A percentile compares a stretch with the other conserved stretches of the same genome.
Conservation (phyloP, 345 rosid genomes). For the Salix brachista region DNA sequence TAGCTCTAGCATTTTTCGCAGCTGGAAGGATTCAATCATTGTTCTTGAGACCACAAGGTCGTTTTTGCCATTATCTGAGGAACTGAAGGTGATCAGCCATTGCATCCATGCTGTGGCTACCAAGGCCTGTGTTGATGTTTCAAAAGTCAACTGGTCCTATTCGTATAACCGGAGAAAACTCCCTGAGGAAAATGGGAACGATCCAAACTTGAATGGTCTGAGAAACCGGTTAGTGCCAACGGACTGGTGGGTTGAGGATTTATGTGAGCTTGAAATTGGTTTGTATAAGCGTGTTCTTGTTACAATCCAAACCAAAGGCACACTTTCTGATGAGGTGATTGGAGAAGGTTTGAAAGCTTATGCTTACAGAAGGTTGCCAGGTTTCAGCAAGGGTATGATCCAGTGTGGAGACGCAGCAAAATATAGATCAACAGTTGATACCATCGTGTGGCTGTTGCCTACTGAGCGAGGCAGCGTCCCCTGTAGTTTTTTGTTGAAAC, state of each 20-base stretch:
- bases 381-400: conserved; percentile 60
- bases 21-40: conserved; percentile 93
- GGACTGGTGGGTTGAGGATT: conserved; percentile 97
- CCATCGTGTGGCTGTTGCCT: conserved; percentile 59
- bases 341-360: conserved; percentile 88
- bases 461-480: conserved; percentile 65
- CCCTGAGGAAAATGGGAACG: conserved; percentile 50
- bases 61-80: conserved; percentile 56
- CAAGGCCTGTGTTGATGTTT: conserved; percentile 57
- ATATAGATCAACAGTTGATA: conserved; percentile 51
- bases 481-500: conserved; percentile 69
- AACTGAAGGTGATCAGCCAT: conserved; percentile 49
- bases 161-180: conserved; percentile 67
- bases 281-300: conserved; percentile 51
- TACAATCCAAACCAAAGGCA: conserved; percentile 44
- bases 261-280: conserved; percentile 73
- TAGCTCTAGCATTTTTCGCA: conserved; percentile 59
- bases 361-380: conserved; percentile 62
- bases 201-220: conserved; percentile 27
- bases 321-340: conserved; percentile 50
- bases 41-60: conserved; percentile 63
- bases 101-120: conserved; percentile 68
- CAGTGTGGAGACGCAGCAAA: conserved; percentile 45
- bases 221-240: conserved; percentile 53
- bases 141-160: conserved; percentile 82